Evolutionary conservation across 2,329 filamentous ascomycete species (phyloP).

Genomic region (Colletotrichum sp.): DNA sequence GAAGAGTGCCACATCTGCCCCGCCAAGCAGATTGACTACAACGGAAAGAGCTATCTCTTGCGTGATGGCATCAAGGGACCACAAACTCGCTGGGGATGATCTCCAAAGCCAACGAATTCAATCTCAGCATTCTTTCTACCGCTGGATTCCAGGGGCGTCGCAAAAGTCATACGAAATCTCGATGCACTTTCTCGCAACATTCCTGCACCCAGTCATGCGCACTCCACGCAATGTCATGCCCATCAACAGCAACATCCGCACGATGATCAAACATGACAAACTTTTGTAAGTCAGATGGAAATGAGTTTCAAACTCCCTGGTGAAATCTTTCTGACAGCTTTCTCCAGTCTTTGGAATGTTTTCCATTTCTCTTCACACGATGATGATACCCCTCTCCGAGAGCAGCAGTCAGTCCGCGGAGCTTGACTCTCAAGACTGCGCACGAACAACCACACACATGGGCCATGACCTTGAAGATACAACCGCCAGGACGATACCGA

Average conservation of each 20-base stretch:
- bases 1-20: neutral
- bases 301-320: neutral
- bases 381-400: neutral
- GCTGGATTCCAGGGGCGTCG: neutral
- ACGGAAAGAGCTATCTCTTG: neutral
- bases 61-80: neutral
- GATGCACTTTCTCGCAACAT: neutral
- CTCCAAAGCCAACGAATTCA: neutral
- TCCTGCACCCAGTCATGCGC: neutral
- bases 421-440: neutral
- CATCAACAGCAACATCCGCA: neutral
- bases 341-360: neutral
- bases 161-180: neutral
- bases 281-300: neutral
- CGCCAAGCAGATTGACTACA: neutral
- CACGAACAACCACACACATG: neutral
- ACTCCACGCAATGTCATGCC: neutral
- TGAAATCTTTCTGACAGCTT: neutral
- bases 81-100: neutral
- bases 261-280: neutral
- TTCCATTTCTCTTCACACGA: neutral
- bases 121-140: neutral
- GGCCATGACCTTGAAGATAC: neutral
- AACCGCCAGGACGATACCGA: neutral
- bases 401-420: neutral